Evolutionary conservation across 345 rosid genomes (phyloP).

Genomic region (Eucalyptus coolabah): DNA sequence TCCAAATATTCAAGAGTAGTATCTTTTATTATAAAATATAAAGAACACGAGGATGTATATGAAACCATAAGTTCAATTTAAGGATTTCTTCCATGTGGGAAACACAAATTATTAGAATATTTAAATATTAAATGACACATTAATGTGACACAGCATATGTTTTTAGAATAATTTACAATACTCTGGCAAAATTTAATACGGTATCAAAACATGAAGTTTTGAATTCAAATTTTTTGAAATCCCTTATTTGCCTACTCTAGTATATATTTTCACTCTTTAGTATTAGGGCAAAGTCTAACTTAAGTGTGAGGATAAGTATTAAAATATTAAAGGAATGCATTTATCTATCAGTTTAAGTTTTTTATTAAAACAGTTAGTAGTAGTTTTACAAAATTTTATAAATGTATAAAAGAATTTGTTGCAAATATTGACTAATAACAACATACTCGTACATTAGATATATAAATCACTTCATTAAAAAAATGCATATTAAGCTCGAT

Average conservation of each 20-base stretch:
- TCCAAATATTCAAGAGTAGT: not conserved
- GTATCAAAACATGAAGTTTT: too few relatives aligned
- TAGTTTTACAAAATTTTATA: too few relatives aligned
- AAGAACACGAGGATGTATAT: not conserved
- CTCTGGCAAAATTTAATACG: too few relatives aligned
- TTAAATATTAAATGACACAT: too few relatives aligned
- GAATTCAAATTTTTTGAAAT: not conserved
- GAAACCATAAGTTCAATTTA: not conserved
- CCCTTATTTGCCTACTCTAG: not conserved
- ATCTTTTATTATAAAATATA: not conserved
- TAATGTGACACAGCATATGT: not conserved
- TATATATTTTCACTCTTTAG: too few relatives aligned
- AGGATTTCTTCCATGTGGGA: too few relatives aligned
- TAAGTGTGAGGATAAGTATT: not conserved
- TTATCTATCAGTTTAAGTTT: too few relatives aligned
- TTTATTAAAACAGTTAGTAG: accelerated
- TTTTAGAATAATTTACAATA: not conserved
- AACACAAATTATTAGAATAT: too few relatives aligned
- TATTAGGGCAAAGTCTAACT: too few relatives aligned
- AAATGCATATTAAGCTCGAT: not conserved
- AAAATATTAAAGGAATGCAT: too few relatives aligned
- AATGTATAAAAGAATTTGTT: not conserved
- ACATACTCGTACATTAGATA: not conserved
- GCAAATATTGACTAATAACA: not conserved
- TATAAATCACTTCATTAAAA: not conserved